Evolutionary conservation across 306 rosid genomes (phyloP).

Genomic region (Glycine soja): DNA sequence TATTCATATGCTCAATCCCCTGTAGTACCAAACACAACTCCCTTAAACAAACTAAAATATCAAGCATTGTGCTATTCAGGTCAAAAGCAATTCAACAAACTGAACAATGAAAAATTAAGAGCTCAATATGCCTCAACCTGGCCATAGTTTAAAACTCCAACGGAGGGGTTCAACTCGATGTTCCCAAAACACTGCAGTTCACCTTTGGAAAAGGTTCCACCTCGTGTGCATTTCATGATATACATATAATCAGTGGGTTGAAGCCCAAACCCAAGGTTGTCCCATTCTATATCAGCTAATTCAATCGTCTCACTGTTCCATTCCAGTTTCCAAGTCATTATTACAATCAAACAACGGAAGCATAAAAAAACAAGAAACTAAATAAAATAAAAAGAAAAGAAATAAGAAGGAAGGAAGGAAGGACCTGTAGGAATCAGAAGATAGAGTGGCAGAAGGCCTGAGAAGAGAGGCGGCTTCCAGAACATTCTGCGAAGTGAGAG

Average conservation of each 20-base stretch:
- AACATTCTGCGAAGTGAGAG: conserved; percentile 49
- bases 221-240: conserved; percentile 71
- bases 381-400: no score
- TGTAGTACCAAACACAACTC: not conserved
- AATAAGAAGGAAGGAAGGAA: no score
- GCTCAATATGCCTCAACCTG: conserved; percentile 60
- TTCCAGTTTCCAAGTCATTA: not conserved
- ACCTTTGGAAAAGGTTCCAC: conserved; percentile 72
- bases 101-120: not conserved
- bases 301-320: conserved; percentile 57
- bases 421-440: conserved; percentile 65
- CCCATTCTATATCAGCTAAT: conserved; percentile 82
- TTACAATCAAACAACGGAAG: not conserved
- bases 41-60: conserved; percentile 11
- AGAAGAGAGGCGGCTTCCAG: conserved; percentile 48
- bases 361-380: no score
- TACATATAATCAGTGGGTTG: conserved; percentile 90
- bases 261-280: conserved; percentile 85
- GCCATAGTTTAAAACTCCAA: conserved; percentile 91
- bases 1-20: no score
- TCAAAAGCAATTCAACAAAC: conserved; percentile 19
- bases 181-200: conserved; percentile 89
- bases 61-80: not conserved
- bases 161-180: conserved; percentile 86
- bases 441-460: conserved; percentile 53